These are phyloP conservation scores for Linnemannia schmuckeri DNA, from an alignment of 192 early-diverging fungal genomes.

Conservation along the genomic window DNA sequence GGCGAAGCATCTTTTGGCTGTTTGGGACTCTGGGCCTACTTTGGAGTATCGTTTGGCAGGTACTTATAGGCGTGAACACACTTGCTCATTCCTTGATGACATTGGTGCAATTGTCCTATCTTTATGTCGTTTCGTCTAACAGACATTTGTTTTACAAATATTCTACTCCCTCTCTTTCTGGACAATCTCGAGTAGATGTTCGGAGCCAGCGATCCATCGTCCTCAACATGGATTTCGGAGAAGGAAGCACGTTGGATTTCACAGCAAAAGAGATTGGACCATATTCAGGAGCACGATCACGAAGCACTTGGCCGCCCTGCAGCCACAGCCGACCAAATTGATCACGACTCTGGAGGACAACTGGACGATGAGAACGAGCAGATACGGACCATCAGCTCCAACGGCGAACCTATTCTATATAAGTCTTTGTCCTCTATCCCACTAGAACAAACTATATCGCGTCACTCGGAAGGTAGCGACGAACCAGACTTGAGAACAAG, in stretches of 20 bases:
- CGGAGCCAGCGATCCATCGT: conserved; percentile 40
- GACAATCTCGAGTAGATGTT: conserved; percentile 17
- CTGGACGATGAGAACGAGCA: conserved; percentile 3
- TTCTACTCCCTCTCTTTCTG: background rate
- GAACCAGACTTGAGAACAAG: background rate
- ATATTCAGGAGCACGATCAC: background rate
- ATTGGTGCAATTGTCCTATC: background rate
- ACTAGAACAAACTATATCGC: background rate
- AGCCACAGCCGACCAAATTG: background rate
- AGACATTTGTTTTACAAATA: background rate
- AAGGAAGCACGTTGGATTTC: conserved; percentile 40
- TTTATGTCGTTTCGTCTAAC: background rate
- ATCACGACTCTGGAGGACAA: background rate
- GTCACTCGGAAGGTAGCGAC: conserved; percentile 11
- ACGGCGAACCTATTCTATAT: conserved; percentile 13
- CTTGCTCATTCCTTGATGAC: background rate
- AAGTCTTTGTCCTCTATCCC: background rate
- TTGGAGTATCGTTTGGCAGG: conserved; percentile 53
- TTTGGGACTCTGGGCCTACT: conserved; percentile 45
- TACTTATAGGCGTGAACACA: background rate
- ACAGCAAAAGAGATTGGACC: conserved; percentile 30
- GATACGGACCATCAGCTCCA: background rate
- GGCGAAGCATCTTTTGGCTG: conserved; percentile 58
- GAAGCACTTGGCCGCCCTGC: background rate
- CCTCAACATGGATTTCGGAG: conserved; percentile 31